These are phyloP conservation scores for Carpinus fangiana DNA, from an alignment of 306 rosid genomes.

Conservation along the genomic window DNA sequence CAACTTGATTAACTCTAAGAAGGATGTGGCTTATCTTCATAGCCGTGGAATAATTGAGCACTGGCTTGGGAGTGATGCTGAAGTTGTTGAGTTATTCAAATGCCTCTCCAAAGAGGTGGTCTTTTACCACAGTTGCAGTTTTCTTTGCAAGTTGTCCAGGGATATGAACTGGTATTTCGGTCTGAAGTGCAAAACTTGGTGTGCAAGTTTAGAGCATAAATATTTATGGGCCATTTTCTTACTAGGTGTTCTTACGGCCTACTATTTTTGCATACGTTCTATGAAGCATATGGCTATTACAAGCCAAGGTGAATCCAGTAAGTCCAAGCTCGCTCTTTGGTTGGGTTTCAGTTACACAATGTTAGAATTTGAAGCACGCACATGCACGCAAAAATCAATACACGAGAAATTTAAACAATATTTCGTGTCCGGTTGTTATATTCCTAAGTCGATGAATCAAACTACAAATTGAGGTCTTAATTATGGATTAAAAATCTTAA, in stretches of 20 bases:
- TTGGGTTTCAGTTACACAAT: neutral
- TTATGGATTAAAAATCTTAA: too few relatives aligned
- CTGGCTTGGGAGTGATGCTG: constrained; percentile 91
- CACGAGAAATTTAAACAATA: too few relatives aligned
- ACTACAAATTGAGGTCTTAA: too few relatives aligned
- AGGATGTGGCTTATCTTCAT: constrained; percentile 81
- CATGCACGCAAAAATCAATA: too few relatives aligned
- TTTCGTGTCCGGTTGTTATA: too few relatives aligned
- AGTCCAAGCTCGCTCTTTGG: neutral
- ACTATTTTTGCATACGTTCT: constrained; percentile 77
- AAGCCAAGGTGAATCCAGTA: constrained; percentile 32
- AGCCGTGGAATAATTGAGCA: constrained; percentile 84
- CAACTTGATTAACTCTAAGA: constrained; percentile 80
- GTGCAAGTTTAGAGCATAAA: constrained; percentile 71
- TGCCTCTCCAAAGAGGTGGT: constrained; percentile 67
- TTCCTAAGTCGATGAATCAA: too few relatives aligned
- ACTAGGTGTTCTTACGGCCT: constrained; percentile 62
- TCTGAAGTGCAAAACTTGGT: constrained; percentile 84
- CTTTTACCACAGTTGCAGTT: constrained; percentile 56
- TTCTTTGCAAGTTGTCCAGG: constrained; percentile 64
- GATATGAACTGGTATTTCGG: constrained; percentile 66
- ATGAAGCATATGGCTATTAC: constrained; percentile 62
- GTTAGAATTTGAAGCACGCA: too few relatives aligned
- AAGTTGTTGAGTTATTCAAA: constrained; percentile 81
- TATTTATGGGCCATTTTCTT: constrained; percentile 89